phyloP scores from a whole-genome alignment of 1,284 basidiomycete species.

The Boletus calvinii region DNA sequence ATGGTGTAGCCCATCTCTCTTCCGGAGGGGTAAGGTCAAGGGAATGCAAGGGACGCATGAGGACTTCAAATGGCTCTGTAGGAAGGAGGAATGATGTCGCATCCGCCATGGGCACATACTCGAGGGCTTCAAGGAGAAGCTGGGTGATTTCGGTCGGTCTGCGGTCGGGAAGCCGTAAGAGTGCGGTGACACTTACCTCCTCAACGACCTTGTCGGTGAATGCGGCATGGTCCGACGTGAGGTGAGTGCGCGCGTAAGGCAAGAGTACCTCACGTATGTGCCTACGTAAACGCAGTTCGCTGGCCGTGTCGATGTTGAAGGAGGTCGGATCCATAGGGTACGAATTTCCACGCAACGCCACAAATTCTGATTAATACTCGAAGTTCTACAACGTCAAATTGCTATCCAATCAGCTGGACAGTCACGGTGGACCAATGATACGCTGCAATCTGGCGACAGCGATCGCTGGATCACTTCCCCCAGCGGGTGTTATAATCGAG shows the following conservation, averaged over 20 bases:
- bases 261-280: conserved; percentile 56
- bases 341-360: conserved; percentile 10
- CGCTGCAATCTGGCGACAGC: conserved; percentile 1
- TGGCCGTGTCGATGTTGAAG: conserved; percentile 21
- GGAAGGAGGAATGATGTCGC: conserved; percentile 49
- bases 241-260: conserved; percentile 52
- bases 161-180: background rate
- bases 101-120: conserved; percentile 46
- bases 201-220: conserved; percentile 50
- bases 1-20: conserved; percentile 43
- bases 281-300: conserved; percentile 36
- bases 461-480: background rate
- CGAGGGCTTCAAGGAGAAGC: conserved; percentile 45
- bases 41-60: conserved; percentile 37
- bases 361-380: background rate
- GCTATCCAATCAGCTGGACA: conserved; percentile 1
- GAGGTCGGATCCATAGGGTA: conserved; percentile 18
- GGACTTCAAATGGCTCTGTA: conserved; percentile 47
- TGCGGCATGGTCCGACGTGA: conserved; percentile 54
- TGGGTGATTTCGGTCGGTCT: conserved; percentile 25
- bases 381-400: background rate
- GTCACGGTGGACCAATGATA: background rate
- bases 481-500: conserved; percentile 1
- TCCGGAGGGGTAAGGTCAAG: conserved; percentile 39
- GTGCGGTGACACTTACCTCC: conserved; percentile 39